Evolutionary conservation across 2,329 filamentous ascomycete species (phyloP), one percentile per base, ranked within the genome.

Genomic region (Aspergillus fijiensis): DNA sequence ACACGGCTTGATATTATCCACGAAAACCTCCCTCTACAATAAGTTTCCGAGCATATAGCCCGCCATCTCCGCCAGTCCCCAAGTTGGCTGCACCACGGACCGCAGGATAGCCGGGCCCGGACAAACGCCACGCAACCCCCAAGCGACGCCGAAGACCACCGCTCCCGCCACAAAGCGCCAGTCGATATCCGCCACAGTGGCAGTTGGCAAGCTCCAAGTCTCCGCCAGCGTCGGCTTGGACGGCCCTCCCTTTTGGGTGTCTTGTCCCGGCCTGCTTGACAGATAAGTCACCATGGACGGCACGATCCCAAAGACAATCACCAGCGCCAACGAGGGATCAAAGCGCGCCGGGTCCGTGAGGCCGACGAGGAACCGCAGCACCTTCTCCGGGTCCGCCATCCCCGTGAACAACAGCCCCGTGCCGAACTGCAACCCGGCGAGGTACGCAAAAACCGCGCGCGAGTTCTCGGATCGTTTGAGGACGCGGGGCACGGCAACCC

Each of bases 111-210:
- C 81, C 9, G 82, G 81, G 0, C 82, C 82, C 11, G 82, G 82
- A 68, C 82, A 84, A 1, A 80, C 77, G 1, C 82, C 82, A 12
- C 71, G 74, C 60, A 82, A 63, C 0, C 82, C 82, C 82, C 82
- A 85, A 0, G 78, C 81, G 27, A 83, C 55, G 0, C 82, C 82
- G 68, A 84, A 85, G 1, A 74, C 72, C 21, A 71, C 73, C 3
- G 80, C 77, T 2, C 82, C 82, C 2, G 73, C 66, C 12, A 84
- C 63, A 64, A 84, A 82, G 45, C 73, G 77, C 72, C 72, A 77
- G 65, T 84, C 79, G 12, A 81, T 79, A 63, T 83, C 81, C 19
- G 73, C 73, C 14, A 80, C 67, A 0, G 76, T 81, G 21, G 77
- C 76, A 0, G 75, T 79, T 5, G 80, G 78, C 16, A 84, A 70